Evolutionary conservation across 768 basidiomycete genomes (phyloP).

Genomic region (Mycena pura): DNA sequence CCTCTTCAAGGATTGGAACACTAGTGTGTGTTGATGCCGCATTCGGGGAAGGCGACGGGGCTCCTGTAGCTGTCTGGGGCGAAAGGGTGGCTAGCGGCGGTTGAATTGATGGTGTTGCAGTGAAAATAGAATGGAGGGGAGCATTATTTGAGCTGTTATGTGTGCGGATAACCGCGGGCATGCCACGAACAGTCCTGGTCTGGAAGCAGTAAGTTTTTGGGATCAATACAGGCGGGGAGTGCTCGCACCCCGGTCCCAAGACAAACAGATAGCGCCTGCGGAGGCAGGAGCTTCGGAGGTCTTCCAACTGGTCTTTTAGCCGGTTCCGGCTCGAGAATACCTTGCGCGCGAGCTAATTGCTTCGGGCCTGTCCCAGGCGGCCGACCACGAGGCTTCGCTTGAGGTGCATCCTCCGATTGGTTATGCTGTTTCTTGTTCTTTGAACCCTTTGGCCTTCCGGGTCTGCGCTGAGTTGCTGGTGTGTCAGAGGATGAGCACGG

Average conservation of each 20-base stretch:
- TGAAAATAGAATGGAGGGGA: background rate
- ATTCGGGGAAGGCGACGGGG: background rate
- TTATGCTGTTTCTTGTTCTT: background rate
- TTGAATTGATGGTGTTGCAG: background rate
- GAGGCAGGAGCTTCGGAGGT: background rate
- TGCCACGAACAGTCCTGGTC: background rate
- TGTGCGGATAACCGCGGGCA: background rate
- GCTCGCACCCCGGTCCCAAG: background rate
- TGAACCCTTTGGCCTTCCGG: background rate
- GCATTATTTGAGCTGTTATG: background rate
- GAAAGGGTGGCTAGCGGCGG: background rate
- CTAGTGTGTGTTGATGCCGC: too few species aligned
- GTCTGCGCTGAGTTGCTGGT: background rate
- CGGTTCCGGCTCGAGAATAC: background rate
- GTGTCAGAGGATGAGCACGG: too few species aligned
- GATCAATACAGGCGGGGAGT: background rate
- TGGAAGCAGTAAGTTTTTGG: background rate
- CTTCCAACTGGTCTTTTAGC: background rate
- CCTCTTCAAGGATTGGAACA: background rate
- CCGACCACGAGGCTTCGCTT: background rate
- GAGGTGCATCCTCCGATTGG: background rate
- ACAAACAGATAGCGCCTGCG: background rate
- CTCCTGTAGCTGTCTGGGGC: background rate
- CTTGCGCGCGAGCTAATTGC: background rate
- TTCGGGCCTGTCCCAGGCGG: background rate